phyloP scores from a whole-genome alignment of 2,329 filamentous ascomycete genomes.

The Neodidymelliopsis sp. region DNA sequence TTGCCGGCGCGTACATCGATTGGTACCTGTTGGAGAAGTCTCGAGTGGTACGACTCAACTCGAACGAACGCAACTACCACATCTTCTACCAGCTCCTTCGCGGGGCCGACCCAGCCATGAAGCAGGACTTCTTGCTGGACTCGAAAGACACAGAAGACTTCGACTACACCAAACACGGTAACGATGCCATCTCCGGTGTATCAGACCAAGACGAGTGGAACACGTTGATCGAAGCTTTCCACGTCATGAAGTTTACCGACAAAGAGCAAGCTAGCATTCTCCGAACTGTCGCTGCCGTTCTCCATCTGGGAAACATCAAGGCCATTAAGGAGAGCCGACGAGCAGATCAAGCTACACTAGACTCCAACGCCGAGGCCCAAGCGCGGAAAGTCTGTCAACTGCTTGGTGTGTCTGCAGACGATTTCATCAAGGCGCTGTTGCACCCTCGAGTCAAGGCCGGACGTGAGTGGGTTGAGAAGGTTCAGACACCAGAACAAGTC shows the following conservation, averaged over 20 bases:
- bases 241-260: slow-evolving; percentile 90
- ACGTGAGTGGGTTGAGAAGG: slow-evolving; percentile 97
- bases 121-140: slow-evolving; percentile 77
- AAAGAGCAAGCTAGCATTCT: slow-evolving; percentile 85
- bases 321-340: slow-evolving; percentile 90
- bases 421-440: slow-evolving; percentile 86
- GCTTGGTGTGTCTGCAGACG: slow-evolving; percentile 82
- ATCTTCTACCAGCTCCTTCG: slow-evolving; percentile 95
- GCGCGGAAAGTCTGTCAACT: slow-evolving; percentile 82
- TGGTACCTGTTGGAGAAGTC: slow-evolving; percentile 99
- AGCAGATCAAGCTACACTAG: slow-evolving; percentile 86
- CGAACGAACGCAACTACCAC: slow-evolving; percentile 93
- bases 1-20: slow-evolving; percentile 95
- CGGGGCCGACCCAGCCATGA: slow-evolving; percentile 77
- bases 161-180: slow-evolving; percentile 87
- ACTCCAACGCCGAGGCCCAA: slow-evolving; percentile 75
- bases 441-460: slow-evolving; percentile 96
- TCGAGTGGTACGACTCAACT: slow-evolving; percentile 88
- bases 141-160: slow-evolving; percentile 84
- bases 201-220: slow-evolving; percentile 94
- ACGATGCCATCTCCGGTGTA: slow-evolving; percentile 88
- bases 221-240: slow-evolving; percentile 86
- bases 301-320: slow-evolving; percentile 91
- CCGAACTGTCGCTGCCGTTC: slow-evolving; percentile 85
- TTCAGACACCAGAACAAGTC: slow-evolving; percentile 96